phyloP scores from a whole-genome alignment of 257 asterid genomes.

The Solanum chiquidenum region DNA sequence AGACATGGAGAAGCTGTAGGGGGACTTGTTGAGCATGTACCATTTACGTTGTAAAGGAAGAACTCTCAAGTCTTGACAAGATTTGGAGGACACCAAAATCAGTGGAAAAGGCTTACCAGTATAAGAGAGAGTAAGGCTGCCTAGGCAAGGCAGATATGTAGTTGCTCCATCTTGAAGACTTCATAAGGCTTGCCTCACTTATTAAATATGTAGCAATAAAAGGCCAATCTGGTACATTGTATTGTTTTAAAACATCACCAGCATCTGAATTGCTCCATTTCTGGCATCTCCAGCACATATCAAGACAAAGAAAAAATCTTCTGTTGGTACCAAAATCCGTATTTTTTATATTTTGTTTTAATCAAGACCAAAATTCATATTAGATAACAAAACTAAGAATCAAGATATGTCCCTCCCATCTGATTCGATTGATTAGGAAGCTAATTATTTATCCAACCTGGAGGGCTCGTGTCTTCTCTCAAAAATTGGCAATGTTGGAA shows the following conservation, averaged over 20 bases:
- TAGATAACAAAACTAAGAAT: neutral
- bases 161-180: conserved; percentile 79
- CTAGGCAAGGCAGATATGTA: conserved; percentile 89
- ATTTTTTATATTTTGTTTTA: neutral
- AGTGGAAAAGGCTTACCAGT: conserved; percentile 48
- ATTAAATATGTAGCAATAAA: conserved; percentile 80
- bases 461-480: neutral
- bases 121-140: conserved; percentile 91
- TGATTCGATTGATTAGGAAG: neutral
- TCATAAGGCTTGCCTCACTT: conserved; percentile 64
- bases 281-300: conserved; percentile 26
- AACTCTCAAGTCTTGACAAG: neutral
- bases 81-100: conserved; percentile 1
- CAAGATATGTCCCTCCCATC: neutral
- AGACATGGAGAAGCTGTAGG: conserved; percentile 64
- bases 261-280: conserved; percentile 73
- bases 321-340: neutral
- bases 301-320: neutral
- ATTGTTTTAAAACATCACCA: conserved; percentile 56
- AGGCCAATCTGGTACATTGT: conserved; percentile 91
- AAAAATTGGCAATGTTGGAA: neutral
- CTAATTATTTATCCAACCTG: neutral
- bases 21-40: conserved; percentile 52
- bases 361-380: neutral
- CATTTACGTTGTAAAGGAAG: conserved; percentile 1